These are phyloP conservation scores for Perkinsus chesapeaki DNA, from an alignment of 169 alveolate genomes.

Conservation along the genomic window DNA sequence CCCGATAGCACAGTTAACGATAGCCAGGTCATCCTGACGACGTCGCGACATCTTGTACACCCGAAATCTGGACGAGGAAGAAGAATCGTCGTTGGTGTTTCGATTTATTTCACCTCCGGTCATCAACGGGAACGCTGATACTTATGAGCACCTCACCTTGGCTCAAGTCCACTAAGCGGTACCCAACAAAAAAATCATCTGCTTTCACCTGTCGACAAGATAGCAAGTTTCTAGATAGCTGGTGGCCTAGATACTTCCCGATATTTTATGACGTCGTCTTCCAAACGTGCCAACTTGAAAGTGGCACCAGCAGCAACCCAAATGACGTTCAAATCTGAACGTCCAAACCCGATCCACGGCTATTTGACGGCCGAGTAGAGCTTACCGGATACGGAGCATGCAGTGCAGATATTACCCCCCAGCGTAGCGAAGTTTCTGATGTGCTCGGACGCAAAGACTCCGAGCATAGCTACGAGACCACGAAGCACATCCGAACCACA, in stretches of 20 bases:
- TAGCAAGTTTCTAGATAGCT: not conserved
- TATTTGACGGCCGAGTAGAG: no score
- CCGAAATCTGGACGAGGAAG: not conserved
- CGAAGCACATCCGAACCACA: not conserved
- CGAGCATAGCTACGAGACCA: not conserved
- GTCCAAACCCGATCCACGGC: no score
- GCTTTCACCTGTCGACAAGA: not conserved
- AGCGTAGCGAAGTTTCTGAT: conserved; percentile 2
- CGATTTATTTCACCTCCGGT: not conserved
- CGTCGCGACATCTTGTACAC: conserved; percentile 10
- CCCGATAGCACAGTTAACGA: conserved; percentile 4
- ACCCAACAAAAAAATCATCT: not conserved
- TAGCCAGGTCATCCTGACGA: conserved; percentile 13
- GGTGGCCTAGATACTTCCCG: not conserved
- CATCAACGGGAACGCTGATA: not conserved
- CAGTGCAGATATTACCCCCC: not conserved
- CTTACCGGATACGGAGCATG: not conserved
- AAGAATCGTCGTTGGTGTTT: not conserved
- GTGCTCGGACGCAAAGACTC: not conserved
- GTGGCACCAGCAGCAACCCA: not conserved
- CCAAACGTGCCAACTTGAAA: not conserved
- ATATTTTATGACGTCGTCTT: not conserved
- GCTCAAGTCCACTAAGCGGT: not conserved
- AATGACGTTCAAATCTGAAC: not conserved
- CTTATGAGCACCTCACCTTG: not conserved